Percentiles rank a stretch among this genome's conserved stretches.
These are phyloP conservation scores for Colletotrichum theobromicola DNA, from an alignment of 2,329 filamentous ascomycete genomes.

Conservation along the genomic window DNA sequence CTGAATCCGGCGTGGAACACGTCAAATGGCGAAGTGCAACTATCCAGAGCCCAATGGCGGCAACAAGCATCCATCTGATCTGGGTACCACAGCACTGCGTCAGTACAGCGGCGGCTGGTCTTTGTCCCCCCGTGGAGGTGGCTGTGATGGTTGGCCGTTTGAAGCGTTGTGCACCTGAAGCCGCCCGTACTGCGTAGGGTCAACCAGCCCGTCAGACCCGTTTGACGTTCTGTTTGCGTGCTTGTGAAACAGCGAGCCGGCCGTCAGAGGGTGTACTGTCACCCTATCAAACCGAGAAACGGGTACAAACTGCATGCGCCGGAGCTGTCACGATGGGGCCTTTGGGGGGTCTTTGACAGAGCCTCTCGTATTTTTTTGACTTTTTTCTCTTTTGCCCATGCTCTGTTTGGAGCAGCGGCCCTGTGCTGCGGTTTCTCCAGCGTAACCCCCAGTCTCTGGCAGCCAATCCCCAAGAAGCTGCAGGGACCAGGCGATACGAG, in stretches of 20 bases:
- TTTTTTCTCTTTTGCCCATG: background rate
- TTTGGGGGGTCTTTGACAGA: background rate
- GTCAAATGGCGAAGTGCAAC: slow-evolving; percentile 1
- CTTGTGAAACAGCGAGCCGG: slow-evolving; percentile 11
- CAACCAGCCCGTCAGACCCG: slow-evolving; percentile 5
- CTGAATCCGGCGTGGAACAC: slow-evolving; percentile 12
- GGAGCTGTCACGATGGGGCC: slow-evolving; percentile 2
- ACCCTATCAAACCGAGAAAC: slow-evolving; percentile 11
- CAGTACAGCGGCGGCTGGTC: background rate
- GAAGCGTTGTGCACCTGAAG: slow-evolving; percentile 15
- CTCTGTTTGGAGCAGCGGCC: background rate
- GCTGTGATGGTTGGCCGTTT: slow-evolving; percentile 15
- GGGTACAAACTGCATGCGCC: background rate
- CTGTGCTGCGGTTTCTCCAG: slow-evolving; percentile 4
- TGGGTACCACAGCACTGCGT: background rate
- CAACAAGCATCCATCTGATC: background rate
- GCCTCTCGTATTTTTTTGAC: slow-evolving; percentile 13
- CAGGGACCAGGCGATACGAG: slow-evolving; percentile 20
- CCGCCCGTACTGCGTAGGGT: background rate
- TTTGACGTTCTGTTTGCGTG: slow-evolving; percentile 18
- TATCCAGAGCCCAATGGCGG: background rate
- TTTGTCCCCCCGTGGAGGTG: slow-evolving; percentile 8
- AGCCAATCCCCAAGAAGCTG: slow-evolving; percentile 12
- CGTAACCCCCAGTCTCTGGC: background rate
- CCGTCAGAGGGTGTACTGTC: slow-evolving; percentile 5